Base-by-base conservation (phyloP, 1,284 basidiomycete species). In the Austroboletus niveus region DNA sequence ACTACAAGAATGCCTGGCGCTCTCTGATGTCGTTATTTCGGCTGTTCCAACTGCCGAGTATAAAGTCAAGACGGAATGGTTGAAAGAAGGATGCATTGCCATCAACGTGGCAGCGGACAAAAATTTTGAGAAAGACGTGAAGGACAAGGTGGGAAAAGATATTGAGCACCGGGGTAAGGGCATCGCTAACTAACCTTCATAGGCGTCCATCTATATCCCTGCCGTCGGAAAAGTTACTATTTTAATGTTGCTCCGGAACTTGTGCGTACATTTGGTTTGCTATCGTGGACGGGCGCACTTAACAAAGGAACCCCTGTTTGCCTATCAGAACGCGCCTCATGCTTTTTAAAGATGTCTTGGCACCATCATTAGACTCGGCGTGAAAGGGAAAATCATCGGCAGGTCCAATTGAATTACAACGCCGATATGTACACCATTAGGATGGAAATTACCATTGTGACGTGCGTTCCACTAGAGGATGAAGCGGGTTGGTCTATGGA, bases 141-240 rank as follows among this genome's bases (percentile, higher is more conserved):
- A 93, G 57, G 92, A 95, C 45, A 92, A 94, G 77, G 93, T 91
- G 59, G 56, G 76, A 60, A 41, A 40, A 45, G n/a, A 36, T 31
- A 40, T 38, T 3, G 14, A 6, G 14, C 10, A 1, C 27, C 34
- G 36, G 10, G 20, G 1, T 40, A 5, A 9, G 34, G 36, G 15
- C 39, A n/a, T 42, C 30, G 61, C 59, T 57, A 20, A 31, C 24
- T 24, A 31, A 40, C 36, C 39, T 42, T 44, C 12, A 47, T 58
- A 94, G 92, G 92, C 92, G 11, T 92, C 92, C 5, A 76, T 98
- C 59, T 96, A 96, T 69, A 79, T 96, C 56, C 94, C 95, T 14
- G 88, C 92, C 4, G 93, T 99, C 29, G 96, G 96, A 39, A 97
- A 97, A 74, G 92, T 96, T 56, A 99, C 96, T 1, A 97, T 98